Conservation (phyloP, 2,329 filamentous ascomycete species). For the Arthrinium phaeospermum region DNA sequence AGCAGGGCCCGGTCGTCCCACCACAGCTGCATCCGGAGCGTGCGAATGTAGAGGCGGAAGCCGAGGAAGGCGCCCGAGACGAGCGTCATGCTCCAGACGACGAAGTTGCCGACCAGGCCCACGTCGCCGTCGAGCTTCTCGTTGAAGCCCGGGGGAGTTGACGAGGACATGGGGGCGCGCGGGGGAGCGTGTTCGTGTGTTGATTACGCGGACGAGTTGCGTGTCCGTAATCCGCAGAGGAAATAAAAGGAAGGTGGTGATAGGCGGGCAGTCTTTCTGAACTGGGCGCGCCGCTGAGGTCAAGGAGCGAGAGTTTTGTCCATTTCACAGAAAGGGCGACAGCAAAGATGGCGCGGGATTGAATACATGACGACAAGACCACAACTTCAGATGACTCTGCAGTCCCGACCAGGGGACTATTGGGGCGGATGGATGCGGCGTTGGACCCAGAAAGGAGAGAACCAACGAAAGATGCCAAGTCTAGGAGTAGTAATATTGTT, state of each 20-base stretch:
- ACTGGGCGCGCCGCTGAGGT: not conserved
- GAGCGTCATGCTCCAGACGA: conserved; percentile 2
- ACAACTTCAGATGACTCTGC: not conserved
- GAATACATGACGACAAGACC: not conserved
- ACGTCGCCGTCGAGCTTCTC: conserved; percentile 1
- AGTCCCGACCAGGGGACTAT: not conserved
- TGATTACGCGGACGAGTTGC: too few relatives aligned
- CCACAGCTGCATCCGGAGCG: not conserved
- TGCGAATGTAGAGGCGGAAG: not conserved
- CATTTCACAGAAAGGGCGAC: not conserved
- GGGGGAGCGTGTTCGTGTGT: too few relatives aligned
- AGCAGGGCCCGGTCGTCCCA: conserved; percentile 15
- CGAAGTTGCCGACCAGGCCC: not conserved
- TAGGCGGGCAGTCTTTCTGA: not conserved
- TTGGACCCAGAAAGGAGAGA: conserved; percentile 8
- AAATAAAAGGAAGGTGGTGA: not conserved
- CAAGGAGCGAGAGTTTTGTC: not conserved
- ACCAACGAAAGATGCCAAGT: not conserved
- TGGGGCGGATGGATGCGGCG: not conserved
- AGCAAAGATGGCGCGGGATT: not conserved
- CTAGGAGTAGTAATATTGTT: not conserved
- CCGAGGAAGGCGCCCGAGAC: conserved; percentile 2
- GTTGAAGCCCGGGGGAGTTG: not conserved
- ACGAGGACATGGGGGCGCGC: not conserved
- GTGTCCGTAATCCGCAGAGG: not conserved